Conservation (phyloP, 352 stramenopile species). For the Saprolegnia diclina region DNA sequence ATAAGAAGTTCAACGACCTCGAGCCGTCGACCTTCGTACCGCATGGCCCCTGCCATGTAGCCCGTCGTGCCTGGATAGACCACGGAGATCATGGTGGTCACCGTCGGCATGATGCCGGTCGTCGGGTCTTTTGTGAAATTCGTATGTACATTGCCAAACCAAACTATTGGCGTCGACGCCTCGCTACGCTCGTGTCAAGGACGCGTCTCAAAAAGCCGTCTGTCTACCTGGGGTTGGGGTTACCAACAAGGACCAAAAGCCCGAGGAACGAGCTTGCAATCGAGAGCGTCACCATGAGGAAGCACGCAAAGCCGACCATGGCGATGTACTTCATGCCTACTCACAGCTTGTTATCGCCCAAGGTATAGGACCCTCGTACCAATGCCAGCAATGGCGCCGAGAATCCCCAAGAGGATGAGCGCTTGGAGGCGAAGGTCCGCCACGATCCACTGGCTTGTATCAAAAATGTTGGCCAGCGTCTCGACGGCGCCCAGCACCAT, state of each 20-base stretch:
- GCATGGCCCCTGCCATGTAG: constrained; percentile 66
- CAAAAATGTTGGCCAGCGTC: constrained; percentile 24
- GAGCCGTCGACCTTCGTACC: constrained; percentile 16
- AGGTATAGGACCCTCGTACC: background rate
- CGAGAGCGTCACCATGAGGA: constrained; percentile 20
- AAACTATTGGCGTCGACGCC: constrained; percentile 9
- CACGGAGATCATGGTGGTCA: constrained; percentile 54
- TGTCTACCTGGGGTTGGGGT: constrained; percentile 7
- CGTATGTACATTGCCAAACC: constrained; percentile 46
- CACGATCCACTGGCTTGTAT: constrained; percentile 23
- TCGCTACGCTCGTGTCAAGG: constrained; percentile 23
- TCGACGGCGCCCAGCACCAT: constrained; percentile 5
- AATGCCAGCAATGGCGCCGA: constrained; percentile 21
- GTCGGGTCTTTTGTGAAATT: constrained; percentile 51
- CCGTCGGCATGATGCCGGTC: constrained; percentile 45
- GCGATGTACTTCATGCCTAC: constrained; percentile 25
- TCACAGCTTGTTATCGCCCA: constrained; percentile 5
- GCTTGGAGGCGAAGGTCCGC: constrained; percentile 21
- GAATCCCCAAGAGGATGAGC: constrained; percentile 18
- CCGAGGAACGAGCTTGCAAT: constrained; percentile 27
- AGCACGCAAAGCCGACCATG: constrained; percentile 14
- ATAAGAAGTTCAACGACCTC: background rate
- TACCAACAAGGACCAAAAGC: constrained; percentile 25
- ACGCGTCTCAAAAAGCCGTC: background rate
- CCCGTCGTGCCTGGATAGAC: constrained; percentile 75